Evolutionary conservation across 352 stramenopile genomes (phyloP).

Genomic region (Phytophthora fragariaefolia): DNA sequence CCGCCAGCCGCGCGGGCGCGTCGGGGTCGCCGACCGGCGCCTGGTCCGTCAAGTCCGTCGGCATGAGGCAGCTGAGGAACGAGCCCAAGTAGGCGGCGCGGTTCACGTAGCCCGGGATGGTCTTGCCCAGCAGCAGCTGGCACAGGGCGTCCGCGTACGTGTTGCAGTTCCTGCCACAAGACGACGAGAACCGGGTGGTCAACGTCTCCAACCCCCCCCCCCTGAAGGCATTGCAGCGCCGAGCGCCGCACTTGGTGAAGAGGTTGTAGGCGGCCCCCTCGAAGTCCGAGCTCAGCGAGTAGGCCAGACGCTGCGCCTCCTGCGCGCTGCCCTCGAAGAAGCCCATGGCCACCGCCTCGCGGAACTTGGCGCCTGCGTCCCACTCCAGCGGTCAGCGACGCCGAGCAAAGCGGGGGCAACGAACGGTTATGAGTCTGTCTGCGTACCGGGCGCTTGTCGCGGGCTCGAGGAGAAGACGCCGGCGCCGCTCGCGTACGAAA

Average conservation of each 20-base stretch:
- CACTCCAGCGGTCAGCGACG: not conserved
- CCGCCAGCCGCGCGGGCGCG: slow-evolving; percentile 21
- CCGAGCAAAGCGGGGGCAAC: too few relatives aligned
- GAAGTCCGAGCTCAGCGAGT: slow-evolving; percentile 89
- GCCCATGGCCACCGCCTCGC: slow-evolving; percentile 90
- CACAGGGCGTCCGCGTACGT: slow-evolving; percentile 92
- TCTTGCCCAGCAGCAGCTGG: slow-evolving; percentile 77
- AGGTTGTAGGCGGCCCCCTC: slow-evolving; percentile 91
- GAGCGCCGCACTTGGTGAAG: slow-evolving; percentile 82
- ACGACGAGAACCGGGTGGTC: too few relatives aligned
- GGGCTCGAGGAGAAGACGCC: slow-evolving; percentile 89
- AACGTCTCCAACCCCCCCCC: too few relatives aligned
- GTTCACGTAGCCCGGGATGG: slow-evolving; percentile 93
- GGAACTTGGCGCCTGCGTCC: slow-evolving; percentile 89
- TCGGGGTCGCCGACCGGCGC: slow-evolving; percentile 65
- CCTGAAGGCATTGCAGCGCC: too few relatives aligned
- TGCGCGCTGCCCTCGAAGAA: slow-evolving; percentile 84
- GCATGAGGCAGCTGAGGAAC: slow-evolving; percentile 86
- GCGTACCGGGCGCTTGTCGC: slow-evolving; percentile 71
- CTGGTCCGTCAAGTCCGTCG: slow-evolving; percentile 54
- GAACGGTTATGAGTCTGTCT: too few relatives aligned
- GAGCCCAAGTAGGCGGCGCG: slow-evolving; percentile 93
- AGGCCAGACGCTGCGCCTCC: slow-evolving; percentile 84
- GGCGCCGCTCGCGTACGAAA: slow-evolving; percentile 91
- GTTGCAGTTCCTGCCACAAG: slow-evolving; percentile 97